A percentile compares a stretch with the other conserved stretches of the same genome.
These are phyloP conservation scores for Umbilicus rupestris DNA, from an alignment of 164 flowering plant genomes.

Conservation along the genomic window DNA sequence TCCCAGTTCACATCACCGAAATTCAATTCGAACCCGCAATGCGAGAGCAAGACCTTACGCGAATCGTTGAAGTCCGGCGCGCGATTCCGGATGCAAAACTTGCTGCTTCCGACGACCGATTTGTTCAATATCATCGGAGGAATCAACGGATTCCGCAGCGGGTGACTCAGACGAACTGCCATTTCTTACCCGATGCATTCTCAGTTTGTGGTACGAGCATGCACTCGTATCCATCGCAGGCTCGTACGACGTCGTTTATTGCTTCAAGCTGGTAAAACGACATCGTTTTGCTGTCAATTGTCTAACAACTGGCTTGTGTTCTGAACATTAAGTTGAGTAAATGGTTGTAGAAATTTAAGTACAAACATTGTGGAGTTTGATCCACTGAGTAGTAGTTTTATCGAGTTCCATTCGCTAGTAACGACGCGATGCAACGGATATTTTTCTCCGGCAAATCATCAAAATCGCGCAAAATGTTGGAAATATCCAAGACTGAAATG, in stretches of 20 bases:
- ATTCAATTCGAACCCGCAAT: neutral
- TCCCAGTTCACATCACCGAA: neutral
- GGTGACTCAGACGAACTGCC: slow-evolving; percentile 17
- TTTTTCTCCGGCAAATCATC: too few relatives aligned
- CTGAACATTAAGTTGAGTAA: neutral
- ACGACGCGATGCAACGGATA: too few relatives aligned
- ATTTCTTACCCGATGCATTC: neutral
- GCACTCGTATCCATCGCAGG: neutral
- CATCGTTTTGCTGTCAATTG: neutral
- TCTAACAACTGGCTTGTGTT: neutral
- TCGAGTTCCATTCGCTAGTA: too few relatives aligned
- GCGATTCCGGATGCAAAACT: slow-evolving; percentile 17
- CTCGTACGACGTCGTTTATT: too few relatives aligned
- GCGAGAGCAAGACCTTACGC: slow-evolving; percentile 20
- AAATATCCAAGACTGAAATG: too few relatives aligned
- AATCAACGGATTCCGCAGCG: slow-evolving; percentile 11
- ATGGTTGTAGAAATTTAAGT: neutral
- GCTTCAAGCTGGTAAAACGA: too few relatives aligned
- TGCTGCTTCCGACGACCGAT: slow-evolving; percentile 10
- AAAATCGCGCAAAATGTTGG: too few relatives aligned
- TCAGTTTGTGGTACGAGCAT: neutral
- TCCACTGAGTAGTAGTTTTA: too few relatives aligned
- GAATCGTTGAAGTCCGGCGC: slow-evolving; percentile 10
- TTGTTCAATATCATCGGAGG: neutral
- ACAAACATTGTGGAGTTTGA: too few relatives aligned